A percentile compares a stretch with the other conserved stretches of the same genome.
phyloP scores from a whole-genome alignment of 2,329 filamentous ascomycete species.

The Ascochyta rabiei region DNA sequence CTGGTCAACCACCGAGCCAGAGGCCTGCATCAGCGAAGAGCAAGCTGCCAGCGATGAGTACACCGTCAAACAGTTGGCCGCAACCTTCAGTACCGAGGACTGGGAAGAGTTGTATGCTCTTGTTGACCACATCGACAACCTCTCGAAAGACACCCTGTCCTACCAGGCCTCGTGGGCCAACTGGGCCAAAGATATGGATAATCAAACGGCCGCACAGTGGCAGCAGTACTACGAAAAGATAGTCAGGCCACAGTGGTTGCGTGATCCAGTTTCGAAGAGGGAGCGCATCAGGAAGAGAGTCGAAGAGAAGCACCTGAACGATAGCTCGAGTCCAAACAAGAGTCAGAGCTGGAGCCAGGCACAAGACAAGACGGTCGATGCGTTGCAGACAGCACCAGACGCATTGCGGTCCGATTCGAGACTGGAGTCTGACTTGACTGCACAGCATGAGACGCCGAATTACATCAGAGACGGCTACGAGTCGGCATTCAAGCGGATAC shows the following conservation, averaged over 20 bases:
- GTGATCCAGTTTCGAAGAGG: slow-evolving; percentile 33
- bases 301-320: slow-evolving; percentile 11
- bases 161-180: slow-evolving; percentile 26
- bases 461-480: slow-evolving; percentile 29
- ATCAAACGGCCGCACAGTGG: slow-evolving; percentile 40
- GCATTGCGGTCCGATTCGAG: slow-evolving; percentile 13
- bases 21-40: not conserved
- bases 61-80: slow-evolving; percentile 28
- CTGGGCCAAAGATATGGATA: slow-evolving; percentile 27
- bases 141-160: slow-evolving; percentile 12
- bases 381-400: not conserved
- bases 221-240: slow-evolving; percentile 44
- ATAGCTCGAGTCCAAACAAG: not conserved
- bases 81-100: slow-evolving; percentile 32
- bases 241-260: slow-evolving; percentile 40
- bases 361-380: not conserved
- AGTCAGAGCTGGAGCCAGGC: slow-evolving; percentile 14
- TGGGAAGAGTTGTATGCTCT: slow-evolving; percentile 43
- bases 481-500: slow-evolving; percentile 29
- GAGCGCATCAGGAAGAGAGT: slow-evolving; percentile 28
- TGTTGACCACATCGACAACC: slow-evolving; percentile 26
- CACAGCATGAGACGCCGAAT: slow-evolving; percentile 30
- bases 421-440: slow-evolving; percentile 30
- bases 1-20: not conserved
- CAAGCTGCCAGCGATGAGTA: slow-evolving; percentile 15